These are phyloP conservation scores for Diversispora eburnea DNA, from an alignment of 192 early-diverging fungal genomes.

Conservation along the genomic window DNA sequence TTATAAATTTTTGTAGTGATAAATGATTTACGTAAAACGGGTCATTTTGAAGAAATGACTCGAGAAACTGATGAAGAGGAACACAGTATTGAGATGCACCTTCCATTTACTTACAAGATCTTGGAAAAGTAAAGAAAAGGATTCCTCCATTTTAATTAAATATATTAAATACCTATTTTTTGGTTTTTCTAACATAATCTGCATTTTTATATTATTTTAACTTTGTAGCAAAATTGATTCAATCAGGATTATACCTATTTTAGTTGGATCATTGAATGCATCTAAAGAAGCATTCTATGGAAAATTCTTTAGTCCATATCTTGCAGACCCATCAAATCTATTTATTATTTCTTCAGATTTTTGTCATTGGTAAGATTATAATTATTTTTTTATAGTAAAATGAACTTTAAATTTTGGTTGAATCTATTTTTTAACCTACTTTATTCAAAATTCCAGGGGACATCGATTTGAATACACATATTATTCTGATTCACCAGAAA, in stretches of 20 bases:
- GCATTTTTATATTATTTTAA: not conserved
- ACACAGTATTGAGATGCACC: conserved; percentile 97
- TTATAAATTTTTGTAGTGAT: conserved; percentile 43
- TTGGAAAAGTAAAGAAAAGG: conserved; percentile 58
- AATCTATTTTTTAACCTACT: not conserved
- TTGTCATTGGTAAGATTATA: conserved; percentile 77
- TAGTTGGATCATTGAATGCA: conserved; percentile 74
- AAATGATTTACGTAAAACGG: conserved; percentile 58
- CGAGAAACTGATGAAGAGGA: conserved; percentile 79
- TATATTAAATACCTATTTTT: not conserved
- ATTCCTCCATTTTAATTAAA: not conserved
- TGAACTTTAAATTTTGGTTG: not conserved
- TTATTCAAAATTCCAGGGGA: conserved; percentile 49
- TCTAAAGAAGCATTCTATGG: conserved; percentile 67
- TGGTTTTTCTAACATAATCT: not conserved
- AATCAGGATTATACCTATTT: conserved; percentile 80
- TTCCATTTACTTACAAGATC: conserved; percentile 84
- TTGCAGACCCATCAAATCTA: conserved; percentile 63
- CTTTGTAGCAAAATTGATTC: conserved; percentile 44
- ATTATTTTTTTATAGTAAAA: not conserved
- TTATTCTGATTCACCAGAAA: conserved; percentile 41
- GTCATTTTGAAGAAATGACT: conserved; percentile 67
- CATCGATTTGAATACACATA: conserved; percentile 79
- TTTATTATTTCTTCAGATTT: conserved; percentile 98
- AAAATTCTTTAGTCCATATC: conserved; percentile 67